These are phyloP conservation scores for Irpex sp. DNA, from an alignment of 1,284 basidiomycete species.

Conservation along the genomic window DNA sequence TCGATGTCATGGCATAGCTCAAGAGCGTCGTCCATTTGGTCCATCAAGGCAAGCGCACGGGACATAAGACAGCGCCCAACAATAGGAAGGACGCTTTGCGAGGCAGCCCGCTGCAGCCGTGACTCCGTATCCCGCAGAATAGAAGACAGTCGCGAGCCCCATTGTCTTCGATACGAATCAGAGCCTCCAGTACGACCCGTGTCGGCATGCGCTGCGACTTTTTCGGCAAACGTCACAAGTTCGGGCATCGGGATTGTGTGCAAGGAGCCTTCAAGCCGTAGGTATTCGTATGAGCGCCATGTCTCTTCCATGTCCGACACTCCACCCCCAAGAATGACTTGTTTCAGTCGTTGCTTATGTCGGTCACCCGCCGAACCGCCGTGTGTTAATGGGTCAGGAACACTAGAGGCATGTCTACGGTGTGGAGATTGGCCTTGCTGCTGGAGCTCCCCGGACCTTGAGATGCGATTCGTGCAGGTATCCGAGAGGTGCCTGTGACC, in stretches of 20 bases:
- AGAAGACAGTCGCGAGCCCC: conserved; percentile 35
- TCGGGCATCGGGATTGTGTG: conserved; percentile 14
- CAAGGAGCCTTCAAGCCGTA: conserved; percentile 16
- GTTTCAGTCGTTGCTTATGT: background rate
- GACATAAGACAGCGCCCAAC: conserved; percentile 16
- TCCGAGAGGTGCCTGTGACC: conserved; percentile 16
- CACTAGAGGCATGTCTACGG: conserved; percentile 16
- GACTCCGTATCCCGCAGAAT: conserved; percentile 30
- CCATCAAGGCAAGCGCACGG: conserved; percentile 19
- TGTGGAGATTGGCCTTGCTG: conserved; percentile 11
- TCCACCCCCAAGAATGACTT: background rate
- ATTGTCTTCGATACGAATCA: conserved; percentile 19
- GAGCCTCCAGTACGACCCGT: background rate
- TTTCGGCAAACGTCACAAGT: conserved; percentile 30
- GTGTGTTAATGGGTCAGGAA: background rate
- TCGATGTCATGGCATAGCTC: conserved; percentile 8
- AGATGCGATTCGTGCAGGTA: conserved; percentile 15
- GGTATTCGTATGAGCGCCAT: conserved; percentile 33
- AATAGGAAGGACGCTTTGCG: background rate
- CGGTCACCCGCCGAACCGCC: background rate
- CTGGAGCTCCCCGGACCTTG: background rate
- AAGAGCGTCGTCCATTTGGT: conserved; percentile 20
- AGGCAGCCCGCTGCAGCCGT: conserved; percentile 7
- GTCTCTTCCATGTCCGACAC: conserved; percentile 23
- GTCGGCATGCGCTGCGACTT: conserved; percentile 20